These are phyloP conservation scores for Claviceps maximensis DNA, from an alignment of 2,329 filamentous ascomycete species.

Conservation along the genomic window DNA sequence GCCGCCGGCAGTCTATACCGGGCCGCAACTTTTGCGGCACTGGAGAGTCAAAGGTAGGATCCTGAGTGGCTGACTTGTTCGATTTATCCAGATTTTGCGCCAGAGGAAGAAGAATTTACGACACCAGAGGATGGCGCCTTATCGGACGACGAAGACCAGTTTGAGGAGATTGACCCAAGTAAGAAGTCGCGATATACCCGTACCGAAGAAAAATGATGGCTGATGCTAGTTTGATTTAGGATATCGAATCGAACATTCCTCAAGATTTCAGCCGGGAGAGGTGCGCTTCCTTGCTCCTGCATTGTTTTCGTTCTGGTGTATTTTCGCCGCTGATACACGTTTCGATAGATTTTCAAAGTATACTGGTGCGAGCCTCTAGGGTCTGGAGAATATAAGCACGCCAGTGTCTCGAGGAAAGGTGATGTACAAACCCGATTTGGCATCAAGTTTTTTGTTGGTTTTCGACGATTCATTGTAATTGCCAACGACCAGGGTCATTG, in stretches of 20 bases:
- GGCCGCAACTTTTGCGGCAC: not conserved
- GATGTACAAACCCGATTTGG: conserved; percentile 22
- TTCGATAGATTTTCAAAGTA: conserved; percentile 39
- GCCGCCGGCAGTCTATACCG: not conserved
- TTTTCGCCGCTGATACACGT: not conserved
- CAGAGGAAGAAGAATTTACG: conserved; percentile 3
- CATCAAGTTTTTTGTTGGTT: conserved; percentile 32
- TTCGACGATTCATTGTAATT: conserved; percentile 42
- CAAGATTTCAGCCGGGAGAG: conserved; percentile 27
- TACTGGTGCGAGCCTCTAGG: conserved; percentile 41
- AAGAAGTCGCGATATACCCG: conserved; percentile 6
- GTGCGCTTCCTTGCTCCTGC: conserved; percentile 15
- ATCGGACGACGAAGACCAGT: conserved; percentile 1
- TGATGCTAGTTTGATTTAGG: conserved; percentile 15
- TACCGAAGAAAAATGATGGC: not conserved
- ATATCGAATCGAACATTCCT: conserved; percentile 26
- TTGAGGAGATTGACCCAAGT: conserved; percentile 25
- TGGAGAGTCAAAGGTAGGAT: not conserved
- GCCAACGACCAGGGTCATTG: conserved; percentile 38
- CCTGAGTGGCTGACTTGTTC: not conserved
- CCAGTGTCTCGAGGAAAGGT: conserved; percentile 20
- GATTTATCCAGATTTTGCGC: conserved; percentile 2
- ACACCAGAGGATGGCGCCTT: not conserved
- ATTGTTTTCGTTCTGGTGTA: too few species aligned
- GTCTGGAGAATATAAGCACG: conserved; percentile 15